Evolutionary conservation across 176 grass and related monocot species (phyloP).

Genomic region (Oryza brachyantha): DNA sequence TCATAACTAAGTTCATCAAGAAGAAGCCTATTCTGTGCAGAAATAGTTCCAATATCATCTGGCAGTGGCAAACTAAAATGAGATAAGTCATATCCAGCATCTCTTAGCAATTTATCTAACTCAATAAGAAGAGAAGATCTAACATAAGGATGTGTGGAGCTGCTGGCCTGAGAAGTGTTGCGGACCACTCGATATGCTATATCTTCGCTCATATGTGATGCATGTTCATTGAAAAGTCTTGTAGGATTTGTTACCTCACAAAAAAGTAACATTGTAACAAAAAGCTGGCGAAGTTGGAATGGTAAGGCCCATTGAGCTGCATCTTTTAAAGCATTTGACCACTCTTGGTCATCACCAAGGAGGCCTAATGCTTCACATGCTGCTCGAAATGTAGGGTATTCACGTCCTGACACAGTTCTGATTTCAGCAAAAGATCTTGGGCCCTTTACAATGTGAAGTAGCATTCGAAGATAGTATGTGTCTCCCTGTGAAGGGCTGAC

Average conservation of each 20-base stretch:
- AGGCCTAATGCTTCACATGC: not conserved
- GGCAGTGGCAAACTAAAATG: too few species aligned
- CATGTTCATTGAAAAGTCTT: not conserved
- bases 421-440: not conserved
- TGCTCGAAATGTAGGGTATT: not conserved
- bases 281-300: not conserved
- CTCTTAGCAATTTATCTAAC: conserved; percentile 1
- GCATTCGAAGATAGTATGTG: not conserved
- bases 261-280: not conserved
- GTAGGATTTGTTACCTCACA: not conserved
- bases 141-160: too few species aligned
- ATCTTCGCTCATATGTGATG: not conserved
- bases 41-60: too few species aligned
- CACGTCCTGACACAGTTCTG: not conserved
- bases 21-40: too few species aligned
- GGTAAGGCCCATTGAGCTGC: not conserved
- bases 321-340: not conserved
- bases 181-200: not conserved
- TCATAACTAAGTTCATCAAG: too few species aligned
- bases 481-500: not conserved
- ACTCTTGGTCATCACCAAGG: not conserved
- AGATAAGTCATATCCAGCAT: not conserved
- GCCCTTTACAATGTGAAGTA: not conserved
- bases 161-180: not conserved
- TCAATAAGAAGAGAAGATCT: not conserved